phyloP scores from a whole-genome alignment of 2,329 filamentous ascomycete species.

The Rhinocladiella mackenziei region DNA sequence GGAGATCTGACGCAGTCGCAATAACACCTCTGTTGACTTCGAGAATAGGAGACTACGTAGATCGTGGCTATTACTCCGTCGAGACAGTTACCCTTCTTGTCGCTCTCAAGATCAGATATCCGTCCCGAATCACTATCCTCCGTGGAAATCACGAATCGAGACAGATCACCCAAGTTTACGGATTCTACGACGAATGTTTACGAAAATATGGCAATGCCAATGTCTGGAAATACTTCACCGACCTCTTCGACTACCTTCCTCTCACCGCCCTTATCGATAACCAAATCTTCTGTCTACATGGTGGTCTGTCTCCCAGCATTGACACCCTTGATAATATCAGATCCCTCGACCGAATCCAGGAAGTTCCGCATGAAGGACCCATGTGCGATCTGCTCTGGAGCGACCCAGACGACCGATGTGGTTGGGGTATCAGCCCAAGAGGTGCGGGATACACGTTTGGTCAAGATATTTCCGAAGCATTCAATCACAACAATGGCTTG shows the following conservation, averaged over 20 bases:
- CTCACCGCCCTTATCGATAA: conserved; percentile 97
- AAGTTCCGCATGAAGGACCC: conserved; percentile 95
- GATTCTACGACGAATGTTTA: conserved; percentile 98
- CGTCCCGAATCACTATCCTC: conserved; percentile 94
- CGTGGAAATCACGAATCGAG: conserved; percentile 98
- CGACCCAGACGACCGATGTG: conserved; percentile 92
- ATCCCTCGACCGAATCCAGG: conserved; percentile 91
- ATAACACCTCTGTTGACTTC: no score
- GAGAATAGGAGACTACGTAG: conserved; percentile 82
- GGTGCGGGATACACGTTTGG: conserved; percentile 94
- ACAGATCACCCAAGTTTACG: conserved; percentile 98
- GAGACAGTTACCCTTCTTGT: conserved; percentile 97
- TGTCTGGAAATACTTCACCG: conserved; percentile 98
- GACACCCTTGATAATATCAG: conserved; percentile 94
- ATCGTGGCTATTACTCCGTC: conserved; percentile 97
- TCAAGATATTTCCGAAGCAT: conserved; percentile 96
- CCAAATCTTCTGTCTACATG: conserved; percentile 98
- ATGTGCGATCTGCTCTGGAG: conserved; percentile 99
- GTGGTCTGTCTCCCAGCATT: conserved; percentile 91
- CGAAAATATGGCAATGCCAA: conserved; percentile 99
- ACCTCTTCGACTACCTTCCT: conserved; percentile 97
- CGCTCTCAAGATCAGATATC: conserved; percentile 96
- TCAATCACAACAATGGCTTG: conserved; percentile 98
- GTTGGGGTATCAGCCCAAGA: conserved; percentile 92
- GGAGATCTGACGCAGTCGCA: no score